Conservation (phyloP, 2,329 filamentous ascomycete species). For the Calonectria leucothoes region DNA sequence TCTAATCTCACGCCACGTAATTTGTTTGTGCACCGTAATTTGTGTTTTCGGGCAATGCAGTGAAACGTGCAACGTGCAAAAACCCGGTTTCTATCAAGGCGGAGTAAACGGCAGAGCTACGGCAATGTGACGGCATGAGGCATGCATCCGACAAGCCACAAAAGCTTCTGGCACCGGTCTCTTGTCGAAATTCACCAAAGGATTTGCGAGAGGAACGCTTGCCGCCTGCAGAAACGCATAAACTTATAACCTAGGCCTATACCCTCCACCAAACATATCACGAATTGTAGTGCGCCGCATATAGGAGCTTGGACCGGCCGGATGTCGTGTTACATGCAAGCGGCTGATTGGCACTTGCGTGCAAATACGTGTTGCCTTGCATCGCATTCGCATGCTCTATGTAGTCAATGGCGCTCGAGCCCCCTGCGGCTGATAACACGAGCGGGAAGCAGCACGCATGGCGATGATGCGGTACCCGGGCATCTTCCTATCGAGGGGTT, state of each 20-base stretch:
- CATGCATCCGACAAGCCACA: constrained; percentile 1
- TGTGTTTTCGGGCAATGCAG: neutral
- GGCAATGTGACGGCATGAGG: neutral
- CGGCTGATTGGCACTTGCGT: neutral
- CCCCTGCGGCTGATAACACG: constrained; percentile 30
- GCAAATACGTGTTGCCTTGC: constrained; percentile 24
- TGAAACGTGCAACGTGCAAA: neutral
- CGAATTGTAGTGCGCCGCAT: neutral
- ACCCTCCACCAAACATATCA: neutral
- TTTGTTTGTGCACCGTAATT: neutral
- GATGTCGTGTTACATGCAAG: neutral
- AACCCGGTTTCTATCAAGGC: neutral
- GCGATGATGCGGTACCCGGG: constrained; percentile 24
- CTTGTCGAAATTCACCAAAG: neutral
- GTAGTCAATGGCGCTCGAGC: constrained; percentile 28
- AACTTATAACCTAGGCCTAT: neutral
- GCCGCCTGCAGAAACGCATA: neutral
- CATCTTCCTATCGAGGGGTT: constrained; percentile 12
- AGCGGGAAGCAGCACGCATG: constrained; percentile 27
- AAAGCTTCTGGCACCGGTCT: constrained; percentile 3
- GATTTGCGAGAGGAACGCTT: neutral
- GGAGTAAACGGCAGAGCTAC: neutral
- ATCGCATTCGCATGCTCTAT: constrained; percentile 22
- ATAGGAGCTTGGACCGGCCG: neutral
- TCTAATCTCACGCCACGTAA: neutral